phyloP scores from a whole-genome alignment of 2,329 filamentous ascomycete genomes.

The Monilinia laxa region DNA sequence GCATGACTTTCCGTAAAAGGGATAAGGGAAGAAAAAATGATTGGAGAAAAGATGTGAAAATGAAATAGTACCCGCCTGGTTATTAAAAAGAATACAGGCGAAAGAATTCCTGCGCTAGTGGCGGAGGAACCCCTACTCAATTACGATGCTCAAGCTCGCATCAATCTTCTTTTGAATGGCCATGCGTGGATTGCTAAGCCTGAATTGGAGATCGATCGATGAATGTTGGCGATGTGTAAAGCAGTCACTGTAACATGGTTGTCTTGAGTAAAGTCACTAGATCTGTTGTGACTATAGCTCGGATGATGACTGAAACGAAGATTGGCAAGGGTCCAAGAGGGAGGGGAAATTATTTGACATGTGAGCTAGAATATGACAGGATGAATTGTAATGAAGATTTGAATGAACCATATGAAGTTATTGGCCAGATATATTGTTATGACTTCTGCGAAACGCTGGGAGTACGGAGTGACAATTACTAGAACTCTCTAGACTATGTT shows the following conservation, averaged over 20 bases:
- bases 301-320: slow-evolving; percentile 13
- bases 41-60: not conserved
- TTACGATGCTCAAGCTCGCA: not conserved
- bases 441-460: not conserved
- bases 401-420: not conserved
- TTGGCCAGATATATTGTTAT: not conserved
- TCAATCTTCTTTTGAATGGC: not conserved
- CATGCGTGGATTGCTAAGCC: not conserved
- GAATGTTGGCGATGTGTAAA: not conserved
- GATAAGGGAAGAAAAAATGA: not conserved
- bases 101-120: not conserved
- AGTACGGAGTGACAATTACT: not conserved
- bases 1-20: slow-evolving; percentile 1
- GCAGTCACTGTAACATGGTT: not conserved
- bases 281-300: not conserved
- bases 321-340: not conserved
- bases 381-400: not conserved
- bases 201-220: not conserved
- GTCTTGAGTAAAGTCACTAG: not conserved
- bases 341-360: not conserved
- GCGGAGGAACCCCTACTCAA: not conserved
- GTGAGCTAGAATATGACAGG: not conserved
- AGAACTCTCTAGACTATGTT: too few relatives aligned
- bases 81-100: not conserved
- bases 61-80: too few relatives aligned